These are phyloP conservation scores for Rhizopogon parksii DNA, from an alignment of 1,284 basidiomycete species.

Conservation along the genomic window DNA sequence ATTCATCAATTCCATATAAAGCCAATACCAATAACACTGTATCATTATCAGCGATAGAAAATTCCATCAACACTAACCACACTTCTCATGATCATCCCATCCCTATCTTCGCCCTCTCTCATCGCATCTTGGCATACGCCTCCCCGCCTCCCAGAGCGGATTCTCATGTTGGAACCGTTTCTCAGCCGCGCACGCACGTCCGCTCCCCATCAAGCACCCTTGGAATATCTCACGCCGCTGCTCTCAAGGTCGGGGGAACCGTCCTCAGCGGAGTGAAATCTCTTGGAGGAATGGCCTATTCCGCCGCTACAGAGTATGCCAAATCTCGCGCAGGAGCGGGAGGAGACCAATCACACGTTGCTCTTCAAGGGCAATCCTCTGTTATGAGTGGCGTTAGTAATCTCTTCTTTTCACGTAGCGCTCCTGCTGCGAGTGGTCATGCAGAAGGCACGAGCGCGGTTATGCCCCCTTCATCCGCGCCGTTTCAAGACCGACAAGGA, in stretches of 20 bases:
- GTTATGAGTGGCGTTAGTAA: slow-evolving; percentile 20
- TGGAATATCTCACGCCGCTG: slow-evolving; percentile 37
- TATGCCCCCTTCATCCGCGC: neutral
- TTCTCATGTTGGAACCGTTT: slow-evolving; percentile 12
- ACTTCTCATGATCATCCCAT: slow-evolving; percentile 15
- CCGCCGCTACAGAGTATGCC: slow-evolving; percentile 38
- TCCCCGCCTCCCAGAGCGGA: slow-evolving; percentile 35
- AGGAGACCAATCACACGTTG: slow-evolving; percentile 2
- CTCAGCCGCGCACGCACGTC: slow-evolving; percentile 20
- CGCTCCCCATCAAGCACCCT: slow-evolving; percentile 21
- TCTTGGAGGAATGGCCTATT: slow-evolving; percentile 56
- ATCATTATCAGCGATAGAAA: slow-evolving; percentile 33
- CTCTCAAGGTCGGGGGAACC: slow-evolving; percentile 52
- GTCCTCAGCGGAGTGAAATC: slow-evolving; percentile 59
- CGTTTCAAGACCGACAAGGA: slow-evolving; percentile 5
- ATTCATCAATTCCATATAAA: slow-evolving; percentile 25
- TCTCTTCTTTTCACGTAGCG: slow-evolving; percentile 55
- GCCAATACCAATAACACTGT: slow-evolving; percentile 31
- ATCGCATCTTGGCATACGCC: slow-evolving; percentile 58
- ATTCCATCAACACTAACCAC: slow-evolving; percentile 5
- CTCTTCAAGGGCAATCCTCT: slow-evolving; percentile 6
- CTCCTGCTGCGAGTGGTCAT: slow-evolving; percentile 39
- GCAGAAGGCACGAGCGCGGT: slow-evolving; percentile 3
- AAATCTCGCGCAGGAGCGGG: slow-evolving; percentile 18
- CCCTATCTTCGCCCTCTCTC: slow-evolving; percentile 54